A percentile compares a stretch with the other conserved stretches of the same genome.
phyloP scores from a whole-genome alignment of 1,284 basidiomycete genomes.

The Athelia psychrophila region DNA sequence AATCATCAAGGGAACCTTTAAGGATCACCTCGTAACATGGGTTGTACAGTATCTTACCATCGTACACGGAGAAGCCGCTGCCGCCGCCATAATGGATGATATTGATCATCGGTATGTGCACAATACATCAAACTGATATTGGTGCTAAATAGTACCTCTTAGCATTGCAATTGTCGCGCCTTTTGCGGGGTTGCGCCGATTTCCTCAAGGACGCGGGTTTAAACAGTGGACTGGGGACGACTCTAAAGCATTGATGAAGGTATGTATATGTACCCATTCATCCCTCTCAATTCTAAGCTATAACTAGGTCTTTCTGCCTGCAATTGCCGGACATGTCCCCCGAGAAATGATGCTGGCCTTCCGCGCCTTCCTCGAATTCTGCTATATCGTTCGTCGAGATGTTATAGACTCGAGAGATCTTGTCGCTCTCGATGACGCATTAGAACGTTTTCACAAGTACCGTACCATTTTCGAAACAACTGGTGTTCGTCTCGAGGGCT shows the following conservation, averaged over 20 bases:
- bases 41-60: conserved; percentile 16
- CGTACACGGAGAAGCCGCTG: conserved; percentile 12
- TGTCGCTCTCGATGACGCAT: conserved; percentile 5
- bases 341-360: conserved; percentile 1
- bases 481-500: conserved; percentile 1
- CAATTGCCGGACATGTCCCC: conserved; percentile 3
- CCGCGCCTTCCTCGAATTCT: conserved; percentile 8
- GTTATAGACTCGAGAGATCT: conserved; percentile 6
- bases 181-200: background rate
- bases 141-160: background rate
- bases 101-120: conserved; percentile 22
- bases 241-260: background rate
- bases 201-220: background rate
- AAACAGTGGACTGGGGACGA: background rate
- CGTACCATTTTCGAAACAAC: conserved; percentile 14
- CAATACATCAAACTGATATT: background rate
- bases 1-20: conserved; percentile 7
- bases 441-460: conserved; percentile 11
- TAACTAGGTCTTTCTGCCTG: background rate
- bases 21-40: conserved; percentile 26
- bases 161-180: background rate
- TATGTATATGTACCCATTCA: background rate
- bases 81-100: conserved; percentile 19
- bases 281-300: background rate
- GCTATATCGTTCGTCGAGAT: conserved; percentile 11